These are phyloP conservation scores for Naganishia sp. DNA, from an alignment of 1,284 basidiomycete genomes.

Conservation along the genomic window DNA sequence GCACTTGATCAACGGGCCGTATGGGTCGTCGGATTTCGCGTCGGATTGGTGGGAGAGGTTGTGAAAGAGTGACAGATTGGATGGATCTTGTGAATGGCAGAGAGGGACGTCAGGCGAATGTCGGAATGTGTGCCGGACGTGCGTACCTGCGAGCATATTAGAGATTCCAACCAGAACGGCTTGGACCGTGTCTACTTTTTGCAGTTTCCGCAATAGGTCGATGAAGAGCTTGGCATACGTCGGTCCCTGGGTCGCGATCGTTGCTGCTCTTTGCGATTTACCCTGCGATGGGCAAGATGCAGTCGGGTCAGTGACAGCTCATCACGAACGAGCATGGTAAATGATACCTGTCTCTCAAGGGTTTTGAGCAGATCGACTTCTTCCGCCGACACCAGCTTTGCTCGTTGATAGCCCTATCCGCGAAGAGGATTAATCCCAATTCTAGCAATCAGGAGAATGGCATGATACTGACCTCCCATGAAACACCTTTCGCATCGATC, in stretches of 20 bases:
- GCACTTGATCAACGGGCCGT: conserved; percentile 77
- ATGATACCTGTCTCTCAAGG: conserved; percentile 66
- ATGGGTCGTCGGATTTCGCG: conserved; percentile 76
- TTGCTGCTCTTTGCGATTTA: conserved; percentile 67
- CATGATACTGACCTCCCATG: conserved; percentile 77
- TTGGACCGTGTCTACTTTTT: conserved; percentile 90
- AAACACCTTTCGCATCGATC: conserved; percentile 85
- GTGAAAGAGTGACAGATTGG: conserved; percentile 65
- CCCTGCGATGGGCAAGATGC: conserved; percentile 54
- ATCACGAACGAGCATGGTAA: not conserved
- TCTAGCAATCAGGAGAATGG: too few relatives aligned
- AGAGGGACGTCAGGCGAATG: conserved; percentile 57
- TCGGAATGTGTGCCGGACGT: conserved; percentile 61
- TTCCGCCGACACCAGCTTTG: conserved; percentile 82
- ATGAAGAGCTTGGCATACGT: conserved; percentile 88
- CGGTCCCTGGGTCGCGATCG: conserved; percentile 74
- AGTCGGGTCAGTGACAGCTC: not conserved
- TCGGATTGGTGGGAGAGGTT: conserved; percentile 50
- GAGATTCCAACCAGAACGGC: conserved; percentile 87
- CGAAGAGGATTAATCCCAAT: conserved; percentile 17
- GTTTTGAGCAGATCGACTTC: conserved; percentile 89
- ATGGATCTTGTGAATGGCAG: conserved; percentile 30
- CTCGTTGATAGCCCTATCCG: conserved; percentile 85
- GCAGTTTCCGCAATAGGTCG: conserved; percentile 86
- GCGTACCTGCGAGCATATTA: conserved; percentile 77